Conservation (phyloP, 2,329 filamentous ascomycete genomes). For the Fusarium musae region DNA sequence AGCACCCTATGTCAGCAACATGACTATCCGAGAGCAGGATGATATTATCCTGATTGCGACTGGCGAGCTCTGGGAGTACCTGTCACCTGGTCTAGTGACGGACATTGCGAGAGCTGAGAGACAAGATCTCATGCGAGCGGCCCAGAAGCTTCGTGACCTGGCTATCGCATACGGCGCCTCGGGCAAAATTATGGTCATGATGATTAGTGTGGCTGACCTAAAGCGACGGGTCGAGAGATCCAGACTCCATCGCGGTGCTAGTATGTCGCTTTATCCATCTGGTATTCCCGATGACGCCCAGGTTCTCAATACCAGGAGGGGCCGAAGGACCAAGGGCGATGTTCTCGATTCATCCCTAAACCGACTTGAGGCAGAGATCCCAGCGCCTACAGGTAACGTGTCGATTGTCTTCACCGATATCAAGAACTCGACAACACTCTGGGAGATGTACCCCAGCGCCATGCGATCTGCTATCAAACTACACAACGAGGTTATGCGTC, state of each 20-base stretch:
- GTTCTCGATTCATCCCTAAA: slow-evolving; percentile 88
- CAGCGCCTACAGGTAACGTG: slow-evolving; percentile 89
- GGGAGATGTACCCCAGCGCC: slow-evolving; percentile 93
- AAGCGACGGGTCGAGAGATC: slow-evolving; percentile 84
- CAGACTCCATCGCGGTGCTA: slow-evolving; percentile 78
- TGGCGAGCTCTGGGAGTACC: slow-evolving; percentile 93
- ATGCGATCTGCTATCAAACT: slow-evolving; percentile 98
- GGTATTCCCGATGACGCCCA: slow-evolving; percentile 76
- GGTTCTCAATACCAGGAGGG: slow-evolving; percentile 71
- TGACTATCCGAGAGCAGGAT: slow-evolving; percentile 85
- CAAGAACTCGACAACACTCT: slow-evolving; percentile 95
- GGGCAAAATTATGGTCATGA: slow-evolving; percentile 99
- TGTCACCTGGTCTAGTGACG: slow-evolving; percentile 88
- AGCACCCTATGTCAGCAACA: slow-evolving; percentile 82
- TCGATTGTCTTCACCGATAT: slow-evolving; percentile 98
- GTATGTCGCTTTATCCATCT: slow-evolving; percentile 85
- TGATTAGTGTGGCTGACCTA: slow-evolving; percentile 91
- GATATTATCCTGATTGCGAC: slow-evolving; percentile 95
- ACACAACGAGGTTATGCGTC: slow-evolving; percentile 96
- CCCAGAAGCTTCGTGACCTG: slow-evolving; percentile 92
- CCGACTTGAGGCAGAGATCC: slow-evolving; percentile 88
- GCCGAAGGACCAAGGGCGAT: slow-evolving; percentile 70
- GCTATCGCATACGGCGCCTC: slow-evolving; percentile 95
- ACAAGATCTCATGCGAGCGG: slow-evolving; percentile 90
- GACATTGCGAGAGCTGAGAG: slow-evolving; percentile 91